phyloP scores from a whole-genome alignment of 345 rosid genomes.

The Lepidium aucheri region DNA sequence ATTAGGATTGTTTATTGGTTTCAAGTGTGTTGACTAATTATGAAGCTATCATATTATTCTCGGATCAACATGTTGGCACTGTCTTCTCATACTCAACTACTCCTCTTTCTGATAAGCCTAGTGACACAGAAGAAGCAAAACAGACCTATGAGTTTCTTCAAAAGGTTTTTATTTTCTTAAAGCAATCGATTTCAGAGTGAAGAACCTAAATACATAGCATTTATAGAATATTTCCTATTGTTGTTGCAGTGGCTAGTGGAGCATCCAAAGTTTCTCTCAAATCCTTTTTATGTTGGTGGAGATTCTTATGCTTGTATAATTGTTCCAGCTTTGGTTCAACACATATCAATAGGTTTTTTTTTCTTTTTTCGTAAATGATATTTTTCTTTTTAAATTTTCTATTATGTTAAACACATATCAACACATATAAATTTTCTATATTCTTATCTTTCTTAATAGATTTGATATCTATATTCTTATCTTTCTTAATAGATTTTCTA shows the following conservation, averaged over 20 bases:
- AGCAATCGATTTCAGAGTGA: too few species aligned
- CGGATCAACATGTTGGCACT: slow-evolving; percentile 24
- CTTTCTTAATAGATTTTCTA: too few species aligned
- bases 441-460: too few species aligned
- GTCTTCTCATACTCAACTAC: slow-evolving; percentile 54
- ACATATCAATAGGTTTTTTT: not conserved
- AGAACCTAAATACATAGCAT: too few species aligned
- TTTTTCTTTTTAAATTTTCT: too few species aligned
- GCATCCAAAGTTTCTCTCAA: not conserved
- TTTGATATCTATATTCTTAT: too few species aligned
- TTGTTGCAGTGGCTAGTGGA: not conserved
- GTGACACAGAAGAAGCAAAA: slow-evolving; percentile 34
- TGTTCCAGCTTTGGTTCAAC: not conserved
- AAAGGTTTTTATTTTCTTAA: not conserved
- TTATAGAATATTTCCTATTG: not conserved
- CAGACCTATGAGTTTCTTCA: slow-evolving; percentile 7
- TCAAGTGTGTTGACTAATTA: too few species aligned
- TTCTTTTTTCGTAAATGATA: too few species aligned
- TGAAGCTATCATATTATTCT: not conserved
- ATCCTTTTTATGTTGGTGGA: not conserved
- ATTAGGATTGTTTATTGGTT: too few species aligned
- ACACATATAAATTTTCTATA: too few species aligned
- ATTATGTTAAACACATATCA: too few species aligned
- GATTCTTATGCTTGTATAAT: not conserved
- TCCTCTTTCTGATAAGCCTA: slow-evolving; percentile 16